phyloP scores from a whole-genome alignment of 345 rosid species.

The Boechera retrofracta region DNA sequence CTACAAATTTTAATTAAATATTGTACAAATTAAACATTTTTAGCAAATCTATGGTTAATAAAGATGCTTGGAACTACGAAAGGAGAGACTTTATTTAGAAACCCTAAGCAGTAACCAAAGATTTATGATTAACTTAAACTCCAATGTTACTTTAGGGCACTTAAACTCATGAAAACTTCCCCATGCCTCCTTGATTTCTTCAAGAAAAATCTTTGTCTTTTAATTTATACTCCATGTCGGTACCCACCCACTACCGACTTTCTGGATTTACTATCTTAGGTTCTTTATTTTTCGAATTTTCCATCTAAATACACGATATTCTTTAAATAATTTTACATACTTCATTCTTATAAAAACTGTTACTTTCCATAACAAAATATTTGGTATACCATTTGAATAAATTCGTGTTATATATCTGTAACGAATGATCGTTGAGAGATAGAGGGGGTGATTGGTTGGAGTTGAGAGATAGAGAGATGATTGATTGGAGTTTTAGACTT shows the following conservation, averaged over 20 bases:
- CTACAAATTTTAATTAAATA: not conserved
- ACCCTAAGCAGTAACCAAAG: conserved; percentile 29
- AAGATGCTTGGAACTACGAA: conserved; percentile 37
- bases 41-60: conserved; percentile 34
- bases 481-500: too few relatives aligned
- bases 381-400: not conserved
- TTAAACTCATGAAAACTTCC: conserved; percentile 42
- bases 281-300: not conserved
- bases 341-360: not conserved
- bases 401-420: not conserved
- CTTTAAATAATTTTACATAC: not conserved
- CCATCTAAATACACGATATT: not conserved
- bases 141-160: conserved; percentile 44
- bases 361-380: not conserved
- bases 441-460: not conserved
- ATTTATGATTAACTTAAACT: conserved; percentile 20
- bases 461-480: too few relatives aligned
- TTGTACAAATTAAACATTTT: conserved; percentile 23
- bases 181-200: conserved; percentile 38
- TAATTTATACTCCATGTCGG: conserved; percentile 35
- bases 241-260: conserved; percentile 41
- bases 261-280: conserved; percentile 24
- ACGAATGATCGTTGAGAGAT: not conserved
- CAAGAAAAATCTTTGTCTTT: conserved; percentile 31
- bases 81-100: conserved; percentile 36